Evolutionary conservation across 768 basidiomycete genomes (phyloP).

Genomic region (Clathrus columnatus): DNA sequence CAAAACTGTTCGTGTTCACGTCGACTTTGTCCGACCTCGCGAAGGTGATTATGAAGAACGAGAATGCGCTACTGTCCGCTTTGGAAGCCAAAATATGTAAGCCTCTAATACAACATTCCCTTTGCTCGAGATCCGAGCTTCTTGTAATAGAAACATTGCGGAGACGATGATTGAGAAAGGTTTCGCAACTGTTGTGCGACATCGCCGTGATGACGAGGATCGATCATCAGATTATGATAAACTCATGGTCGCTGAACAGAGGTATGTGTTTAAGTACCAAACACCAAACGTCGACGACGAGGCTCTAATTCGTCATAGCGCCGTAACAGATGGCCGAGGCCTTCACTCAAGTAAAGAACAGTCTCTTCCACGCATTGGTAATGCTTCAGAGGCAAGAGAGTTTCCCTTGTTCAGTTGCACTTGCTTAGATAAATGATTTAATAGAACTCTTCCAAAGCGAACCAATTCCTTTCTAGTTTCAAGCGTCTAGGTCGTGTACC

Average conservation of each 20-base stretch:
- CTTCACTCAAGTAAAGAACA: conserved; percentile 91
- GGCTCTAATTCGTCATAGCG: conserved; percentile 36
- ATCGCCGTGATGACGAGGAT: conserved; percentile 92
- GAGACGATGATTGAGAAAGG: conserved; percentile 94
- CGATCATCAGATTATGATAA: conserved; percentile 95
- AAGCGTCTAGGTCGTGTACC: conserved; percentile 79
- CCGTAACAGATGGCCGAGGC: conserved; percentile 67
- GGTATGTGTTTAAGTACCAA: conserved; percentile 41
- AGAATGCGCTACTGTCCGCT: conserved; percentile 84
- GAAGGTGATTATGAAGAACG: conserved; percentile 94
- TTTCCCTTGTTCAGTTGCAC: not conserved
- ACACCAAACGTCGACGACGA: not conserved
- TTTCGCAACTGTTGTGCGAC: conserved; percentile 79
- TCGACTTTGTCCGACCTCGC: conserved; percentile 85
- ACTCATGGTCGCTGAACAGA: conserved; percentile 89
- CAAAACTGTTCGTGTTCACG: conserved; percentile 68
- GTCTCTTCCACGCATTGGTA: conserved; percentile 68
- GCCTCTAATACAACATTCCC: conserved; percentile 19
- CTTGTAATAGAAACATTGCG: conserved; percentile 65
- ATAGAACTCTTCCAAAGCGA: conserved; percentile 64
- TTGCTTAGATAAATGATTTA: conserved; percentile 7
- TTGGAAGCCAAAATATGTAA: conserved; percentile 72
- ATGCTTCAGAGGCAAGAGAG: conserved; percentile 75
- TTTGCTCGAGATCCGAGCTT: not conserved
- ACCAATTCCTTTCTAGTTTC: conserved; percentile 83